These are phyloP conservation scores for Chlamydomonas incerta DNA, from an alignment of 139 green algal species.

Conservation along the genomic window DNA sequence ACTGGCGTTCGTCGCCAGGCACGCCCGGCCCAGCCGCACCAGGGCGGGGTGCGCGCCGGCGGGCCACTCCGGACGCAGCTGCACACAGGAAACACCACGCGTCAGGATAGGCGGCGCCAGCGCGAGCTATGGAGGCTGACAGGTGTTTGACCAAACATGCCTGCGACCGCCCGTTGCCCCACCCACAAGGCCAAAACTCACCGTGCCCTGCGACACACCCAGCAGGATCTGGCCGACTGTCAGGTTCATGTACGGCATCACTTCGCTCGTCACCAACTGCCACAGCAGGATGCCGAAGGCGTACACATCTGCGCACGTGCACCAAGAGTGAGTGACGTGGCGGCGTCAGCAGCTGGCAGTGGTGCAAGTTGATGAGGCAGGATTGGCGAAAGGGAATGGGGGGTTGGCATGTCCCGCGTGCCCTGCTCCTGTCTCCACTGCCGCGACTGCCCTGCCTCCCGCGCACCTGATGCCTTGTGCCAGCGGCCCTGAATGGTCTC, in stretches of 20 bases:
- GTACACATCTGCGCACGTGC: constrained; percentile 5
- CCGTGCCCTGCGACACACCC: constrained; percentile 12
- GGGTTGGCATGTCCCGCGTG: no score
- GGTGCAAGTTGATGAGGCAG: no score
- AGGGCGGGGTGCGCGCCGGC: constrained; percentile 13
- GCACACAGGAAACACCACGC: background rate
- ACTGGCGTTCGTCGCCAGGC: constrained; percentile 6
- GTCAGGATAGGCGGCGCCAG: no score
- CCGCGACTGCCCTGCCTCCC: background rate
- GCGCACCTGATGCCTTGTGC: constrained; percentile 5
- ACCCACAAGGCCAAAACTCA: no score
- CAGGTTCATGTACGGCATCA: constrained; percentile 21
- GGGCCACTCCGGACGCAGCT: constrained; percentile 27
- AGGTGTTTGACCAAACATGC: background rate
- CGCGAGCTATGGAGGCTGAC: no score
- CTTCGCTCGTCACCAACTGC: constrained; percentile 21
- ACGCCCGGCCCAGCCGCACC: constrained; percentile 22
- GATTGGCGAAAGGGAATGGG: no score
- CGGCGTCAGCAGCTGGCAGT: no score
- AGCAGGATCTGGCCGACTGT: constrained; percentile 19
- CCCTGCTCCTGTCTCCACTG: background rate
- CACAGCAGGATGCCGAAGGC: constrained; percentile 35
- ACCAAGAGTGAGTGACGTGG: background rate
- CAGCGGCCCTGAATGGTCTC: constrained; percentile 26
- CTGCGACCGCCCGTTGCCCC: no score